Conservation (phyloP, 371 early-diverging fungal genomes). For the Rhizopus stolonifer region DNA sequence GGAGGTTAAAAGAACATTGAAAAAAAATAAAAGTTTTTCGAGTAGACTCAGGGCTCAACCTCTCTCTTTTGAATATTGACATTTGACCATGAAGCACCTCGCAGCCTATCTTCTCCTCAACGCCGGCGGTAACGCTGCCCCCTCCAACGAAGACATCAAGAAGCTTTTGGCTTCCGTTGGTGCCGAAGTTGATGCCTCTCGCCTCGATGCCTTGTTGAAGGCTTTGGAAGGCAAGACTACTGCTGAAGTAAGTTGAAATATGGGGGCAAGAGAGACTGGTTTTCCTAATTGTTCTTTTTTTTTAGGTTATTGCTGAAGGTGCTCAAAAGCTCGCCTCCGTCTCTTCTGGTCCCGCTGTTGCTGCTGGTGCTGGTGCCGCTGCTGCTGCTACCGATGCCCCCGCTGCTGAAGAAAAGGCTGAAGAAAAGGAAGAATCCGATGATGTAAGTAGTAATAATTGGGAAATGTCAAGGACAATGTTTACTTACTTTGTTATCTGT, state of each 20-base stretch:
- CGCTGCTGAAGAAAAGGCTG: constrained; percentile 62
- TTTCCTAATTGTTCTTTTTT: background rate
- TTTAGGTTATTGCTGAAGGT: constrained; percentile 86
- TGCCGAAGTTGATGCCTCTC: constrained; percentile 84
- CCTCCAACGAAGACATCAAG: constrained; percentile 82
- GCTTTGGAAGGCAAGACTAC: constrained; percentile 89
- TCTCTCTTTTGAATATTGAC: constrained; percentile 1
- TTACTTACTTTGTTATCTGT: background rate
- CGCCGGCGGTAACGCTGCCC: constrained; percentile 86
- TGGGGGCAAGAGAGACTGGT: background rate
- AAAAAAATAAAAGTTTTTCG: background rate
- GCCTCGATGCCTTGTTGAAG: constrained; percentile 74
- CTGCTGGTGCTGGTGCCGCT: constrained; percentile 62
- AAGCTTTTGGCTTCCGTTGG: constrained; percentile 90
- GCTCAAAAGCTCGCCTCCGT: constrained; percentile 90
- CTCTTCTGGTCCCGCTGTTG: constrained; percentile 86
- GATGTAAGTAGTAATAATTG: constrained; percentile 33
- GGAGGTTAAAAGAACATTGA: background rate
- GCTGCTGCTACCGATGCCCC: constrained; percentile 55
- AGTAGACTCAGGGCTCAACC: background rate
- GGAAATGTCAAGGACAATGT: too few species aligned
- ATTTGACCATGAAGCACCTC: constrained; percentile 84
- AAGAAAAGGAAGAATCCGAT: constrained; percentile 90
- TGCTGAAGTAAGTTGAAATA: constrained; percentile 56
- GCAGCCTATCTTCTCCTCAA: constrained; percentile 96